Conservation (phyloP, 2,329 filamentous ascomycete species). For the Arthrobotrys entomopaga region DNA sequence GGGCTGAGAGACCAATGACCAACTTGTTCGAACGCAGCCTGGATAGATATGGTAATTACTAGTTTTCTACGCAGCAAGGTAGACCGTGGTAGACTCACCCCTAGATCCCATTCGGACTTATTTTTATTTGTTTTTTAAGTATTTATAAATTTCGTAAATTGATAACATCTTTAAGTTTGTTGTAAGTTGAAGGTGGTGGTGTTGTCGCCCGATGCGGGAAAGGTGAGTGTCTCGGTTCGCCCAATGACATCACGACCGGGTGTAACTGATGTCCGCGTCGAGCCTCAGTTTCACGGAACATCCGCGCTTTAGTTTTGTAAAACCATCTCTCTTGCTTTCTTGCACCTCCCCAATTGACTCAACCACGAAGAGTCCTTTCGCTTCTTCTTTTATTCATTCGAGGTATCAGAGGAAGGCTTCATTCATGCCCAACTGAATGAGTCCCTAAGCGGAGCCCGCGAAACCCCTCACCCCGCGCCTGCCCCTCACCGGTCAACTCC, state of each 20-base stretch:
- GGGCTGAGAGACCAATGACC: no score
- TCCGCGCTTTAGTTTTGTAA: background rate
- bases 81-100: no score
- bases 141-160: no score
- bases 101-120: no score
- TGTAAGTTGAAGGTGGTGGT: no score
- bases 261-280: background rate
- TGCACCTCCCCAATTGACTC: constrained; percentile 11
- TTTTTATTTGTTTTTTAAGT: no score
- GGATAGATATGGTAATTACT: no score
- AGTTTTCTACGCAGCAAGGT: no score
- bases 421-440: constrained; percentile 47
- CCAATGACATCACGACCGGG: constrained; percentile 19
- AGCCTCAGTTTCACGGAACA: constrained; percentile 1
- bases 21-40: no score
- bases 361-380: background rate
- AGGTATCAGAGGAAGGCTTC: background rate
- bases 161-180: background rate
- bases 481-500: constrained; percentile 34
- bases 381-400: background rate
- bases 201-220: no score
- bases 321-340: constrained; percentile 4
- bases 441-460: constrained; percentile 38
- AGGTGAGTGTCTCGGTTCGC: background rate
- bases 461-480: constrained; percentile 23